Percentiles rank a stretch among this genome's conserved stretches.
These are phyloP conservation scores for Eremothecium cymbalariae DNA, from an alignment of 1,139 yeast species.

Conservation along the genomic window DNA sequence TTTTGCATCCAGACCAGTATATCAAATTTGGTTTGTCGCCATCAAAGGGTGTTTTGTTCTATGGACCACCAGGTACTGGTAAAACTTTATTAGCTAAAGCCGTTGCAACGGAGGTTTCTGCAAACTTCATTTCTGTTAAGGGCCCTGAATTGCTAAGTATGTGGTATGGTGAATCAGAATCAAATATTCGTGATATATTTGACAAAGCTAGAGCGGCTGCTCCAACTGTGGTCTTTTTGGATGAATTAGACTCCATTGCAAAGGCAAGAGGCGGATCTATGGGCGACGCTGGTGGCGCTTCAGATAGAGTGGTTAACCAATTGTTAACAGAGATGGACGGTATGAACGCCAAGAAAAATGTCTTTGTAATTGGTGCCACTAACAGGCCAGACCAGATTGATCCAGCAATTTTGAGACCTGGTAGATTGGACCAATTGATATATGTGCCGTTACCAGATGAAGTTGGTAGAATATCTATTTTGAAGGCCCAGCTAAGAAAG, in stretches of 20 bases:
- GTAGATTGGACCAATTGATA: conserved; percentile 96
- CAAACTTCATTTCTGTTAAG: conserved; percentile 91
- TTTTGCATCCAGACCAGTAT: conserved; percentile 96
- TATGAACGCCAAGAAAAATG: conserved; percentile 98
- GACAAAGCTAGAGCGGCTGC: conserved; percentile 99
- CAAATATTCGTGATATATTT: conserved; percentile 92
- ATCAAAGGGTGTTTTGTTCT: conserved; percentile 94
- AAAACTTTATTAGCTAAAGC: conserved; percentile 95
- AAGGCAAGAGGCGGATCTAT: conserved; percentile 90
- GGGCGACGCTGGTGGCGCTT: conserved; percentile 98
- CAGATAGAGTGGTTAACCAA: conserved; percentile 97
- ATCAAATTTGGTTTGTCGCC: conserved; percentile 97
- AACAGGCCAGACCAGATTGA: conserved; percentile 98
- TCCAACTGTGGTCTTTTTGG: conserved; percentile 94
- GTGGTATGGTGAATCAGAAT: conserved; percentile 99
- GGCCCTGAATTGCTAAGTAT: conserved; percentile 96
- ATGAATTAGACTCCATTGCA: conserved; percentile 96
- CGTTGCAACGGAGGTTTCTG: conserved; percentile 95
- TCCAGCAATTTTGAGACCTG: conserved; percentile 97
- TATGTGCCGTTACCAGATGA: conserved; percentile 98
- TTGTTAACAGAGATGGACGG: conserved; percentile 99
- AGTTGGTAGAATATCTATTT: conserved; percentile 83
- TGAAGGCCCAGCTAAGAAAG: conserved; percentile 93
- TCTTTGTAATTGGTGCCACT: conserved; percentile 97
- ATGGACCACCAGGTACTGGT: conserved; percentile 99